Percentiles rank a stretch among this genome's conserved stretches.
Evolutionary conservation across 2,329 filamentous ascomycete species (phyloP).

Genomic region (Ophiosphaerella korrae): DNA sequence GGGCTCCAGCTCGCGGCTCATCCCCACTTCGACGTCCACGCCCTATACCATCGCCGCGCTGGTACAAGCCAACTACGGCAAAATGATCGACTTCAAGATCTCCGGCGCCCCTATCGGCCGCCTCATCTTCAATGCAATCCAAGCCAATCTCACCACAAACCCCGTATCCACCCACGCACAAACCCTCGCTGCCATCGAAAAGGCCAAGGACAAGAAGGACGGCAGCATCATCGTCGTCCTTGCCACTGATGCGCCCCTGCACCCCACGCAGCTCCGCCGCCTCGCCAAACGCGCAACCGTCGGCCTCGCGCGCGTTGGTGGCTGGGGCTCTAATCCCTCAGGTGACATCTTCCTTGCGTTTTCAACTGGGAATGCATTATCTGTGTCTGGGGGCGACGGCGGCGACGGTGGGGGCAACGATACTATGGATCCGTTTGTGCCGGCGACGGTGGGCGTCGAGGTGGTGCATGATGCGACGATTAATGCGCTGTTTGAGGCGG

Average conservation of each 20-base stretch:
- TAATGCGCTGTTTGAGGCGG: constrained; percentile 66
- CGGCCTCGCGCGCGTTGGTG: constrained; percentile 65
- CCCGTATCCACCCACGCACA: too few relatives aligned
- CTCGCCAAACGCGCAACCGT: constrained; percentile 66
- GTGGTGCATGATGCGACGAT: constrained; percentile 64
- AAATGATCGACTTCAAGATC: constrained; percentile 61
- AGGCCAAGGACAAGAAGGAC: constrained; percentile 59
- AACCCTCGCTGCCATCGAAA: constrained; percentile 8
- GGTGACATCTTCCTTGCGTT: constrained; percentile 72
- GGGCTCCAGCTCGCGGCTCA: constrained; percentile 63
- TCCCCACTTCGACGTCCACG: constrained; percentile 43
- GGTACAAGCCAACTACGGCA: constrained; percentile 70
- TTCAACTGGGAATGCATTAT: constrained; percentile 63
- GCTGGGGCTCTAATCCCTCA: constrained; percentile 65
- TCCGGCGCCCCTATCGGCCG: constrained; percentile 66
- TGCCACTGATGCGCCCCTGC: constrained; percentile 65
- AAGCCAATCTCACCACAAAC: constrained; percentile 39
- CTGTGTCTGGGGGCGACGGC: constrained; percentile 47
- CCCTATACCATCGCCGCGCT: constrained; percentile 66
- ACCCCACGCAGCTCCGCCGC: constrained; percentile 61
- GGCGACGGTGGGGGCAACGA: too few relatives aligned
- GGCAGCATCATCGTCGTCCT: constrained; percentile 68
- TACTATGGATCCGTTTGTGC: constrained; percentile 40
- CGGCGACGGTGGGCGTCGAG: constrained; percentile 53
- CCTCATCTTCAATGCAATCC: constrained; percentile 56